Evolutionary conservation across 164 flowering plant species (phyloP).

Genomic region (Liquidambar formosana): DNA sequence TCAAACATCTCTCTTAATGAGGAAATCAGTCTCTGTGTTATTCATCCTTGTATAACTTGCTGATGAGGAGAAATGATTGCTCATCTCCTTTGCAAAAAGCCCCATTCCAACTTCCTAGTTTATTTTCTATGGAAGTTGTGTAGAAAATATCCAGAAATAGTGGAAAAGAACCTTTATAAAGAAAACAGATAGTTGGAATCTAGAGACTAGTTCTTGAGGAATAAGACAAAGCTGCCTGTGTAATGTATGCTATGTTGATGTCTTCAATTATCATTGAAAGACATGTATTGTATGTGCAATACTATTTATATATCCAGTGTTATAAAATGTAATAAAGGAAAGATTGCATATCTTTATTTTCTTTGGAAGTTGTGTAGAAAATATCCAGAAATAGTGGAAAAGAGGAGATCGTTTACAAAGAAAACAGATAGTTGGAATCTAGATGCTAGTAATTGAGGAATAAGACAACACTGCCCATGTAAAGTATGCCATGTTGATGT

Average conservation of each 20-base stretch:
- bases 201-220: neutral
- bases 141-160: neutral
- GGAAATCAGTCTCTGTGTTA: too few species aligned
- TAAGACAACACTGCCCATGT: neutral
- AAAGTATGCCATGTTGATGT: neutral
- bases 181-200: neutral
- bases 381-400: neutral
- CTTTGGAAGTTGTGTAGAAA: neutral
- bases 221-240: neutral
- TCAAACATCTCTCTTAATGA: too few species aligned
- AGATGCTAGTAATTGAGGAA: neutral
- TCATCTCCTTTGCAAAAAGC: too few species aligned
- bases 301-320: too few species aligned
- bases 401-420: too few species aligned
- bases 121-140: neutral
- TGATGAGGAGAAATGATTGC: too few species aligned
- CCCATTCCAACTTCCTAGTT: too few species aligned
- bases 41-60: too few species aligned
- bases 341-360: too few species aligned
- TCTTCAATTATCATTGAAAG: too few species aligned
- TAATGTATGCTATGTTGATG: neutral
- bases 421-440: neutral
- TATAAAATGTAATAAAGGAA: too few species aligned
- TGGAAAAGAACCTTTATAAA: neutral
- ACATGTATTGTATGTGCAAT: too few species aligned